These are phyloP conservation scores for Tetraselmis chui DNA, from an alignment of 139 green algal genomes.

Conservation along the genomic window DNA sequence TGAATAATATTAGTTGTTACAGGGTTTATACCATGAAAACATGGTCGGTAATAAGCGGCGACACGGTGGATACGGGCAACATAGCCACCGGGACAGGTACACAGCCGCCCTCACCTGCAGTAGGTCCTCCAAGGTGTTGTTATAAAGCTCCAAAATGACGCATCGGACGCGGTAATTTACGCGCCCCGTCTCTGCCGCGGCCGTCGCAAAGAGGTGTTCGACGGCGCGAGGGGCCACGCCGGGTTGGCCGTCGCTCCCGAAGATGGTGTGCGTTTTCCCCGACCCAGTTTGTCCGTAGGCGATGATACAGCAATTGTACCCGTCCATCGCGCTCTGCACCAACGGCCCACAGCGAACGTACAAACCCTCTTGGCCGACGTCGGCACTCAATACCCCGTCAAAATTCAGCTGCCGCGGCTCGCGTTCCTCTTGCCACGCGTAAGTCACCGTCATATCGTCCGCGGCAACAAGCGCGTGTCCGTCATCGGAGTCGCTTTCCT, in stretches of 20 bases:
- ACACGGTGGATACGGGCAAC: no score
- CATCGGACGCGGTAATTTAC: neutral
- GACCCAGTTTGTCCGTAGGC: constrained; percentile 33
- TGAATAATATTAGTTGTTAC: no score
- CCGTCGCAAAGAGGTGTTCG: constrained; percentile 15
- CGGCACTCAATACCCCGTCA: neutral
- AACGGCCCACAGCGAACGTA: constrained; percentile 3
- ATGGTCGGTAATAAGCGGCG: no score
- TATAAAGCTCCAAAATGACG: constrained; percentile 18
- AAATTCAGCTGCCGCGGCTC: neutral
- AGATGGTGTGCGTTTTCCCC: constrained; percentile 30
- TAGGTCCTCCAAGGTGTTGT: constrained; percentile 16
- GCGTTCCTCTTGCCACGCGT: neutral
- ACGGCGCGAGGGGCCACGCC: constrained; percentile 36
- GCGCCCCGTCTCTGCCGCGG: neutral
- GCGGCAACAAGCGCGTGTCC: neutral
- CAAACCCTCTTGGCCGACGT: neutral
- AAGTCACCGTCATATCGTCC: neutral
- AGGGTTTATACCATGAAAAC: no score
- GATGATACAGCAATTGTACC: constrained; percentile 19
- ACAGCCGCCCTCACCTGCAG: constrained; percentile 1
- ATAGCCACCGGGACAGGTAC: no score
- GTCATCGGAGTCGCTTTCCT: no score
- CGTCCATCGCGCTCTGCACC: constrained; percentile 12
- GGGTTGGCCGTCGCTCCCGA: constrained; percentile 5